Evolutionary conservation across 768 basidiomycete species (phyloP).

Genomic region (Neoboletus magnificus): DNA sequence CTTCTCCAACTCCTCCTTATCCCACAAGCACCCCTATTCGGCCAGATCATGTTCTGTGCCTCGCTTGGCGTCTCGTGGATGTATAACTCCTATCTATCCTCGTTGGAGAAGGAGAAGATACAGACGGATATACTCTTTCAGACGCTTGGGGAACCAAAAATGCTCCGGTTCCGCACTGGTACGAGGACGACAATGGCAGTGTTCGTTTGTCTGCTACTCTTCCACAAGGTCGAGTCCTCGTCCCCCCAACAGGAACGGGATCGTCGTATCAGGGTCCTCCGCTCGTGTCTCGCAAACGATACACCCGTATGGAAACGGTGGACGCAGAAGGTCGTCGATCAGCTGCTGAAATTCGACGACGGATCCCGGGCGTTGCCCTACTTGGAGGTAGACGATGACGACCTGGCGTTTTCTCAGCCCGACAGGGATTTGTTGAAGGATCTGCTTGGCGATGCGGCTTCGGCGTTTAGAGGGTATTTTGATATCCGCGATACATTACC

Average conservation of each 20-base stretch:
- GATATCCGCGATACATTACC: background rate
- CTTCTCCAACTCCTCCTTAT: conserved; percentile 33
- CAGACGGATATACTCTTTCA: conserved; percentile 16
- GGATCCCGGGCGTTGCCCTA: background rate
- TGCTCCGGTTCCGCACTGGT: conserved; percentile 13
- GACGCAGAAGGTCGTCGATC: conserved; percentile 18
- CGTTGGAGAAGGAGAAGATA: conserved; percentile 34
- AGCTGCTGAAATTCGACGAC: conserved; percentile 7
- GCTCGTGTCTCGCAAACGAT: conserved; percentile 18
- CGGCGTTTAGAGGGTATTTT: conserved; percentile 17
- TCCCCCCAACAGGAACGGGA: background rate
- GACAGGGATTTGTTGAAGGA: conserved; percentile 1
- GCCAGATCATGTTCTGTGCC: conserved; percentile 33
- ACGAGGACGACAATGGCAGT: conserved; percentile 24
- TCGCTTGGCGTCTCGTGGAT: conserved; percentile 33
- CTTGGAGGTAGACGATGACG: background rate
- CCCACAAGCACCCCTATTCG: conserved; percentile 33
- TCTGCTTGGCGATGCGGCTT: conserved; percentile 18
- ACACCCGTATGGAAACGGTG: conserved; percentile 25
- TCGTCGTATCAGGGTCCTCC: conserved; percentile 9
- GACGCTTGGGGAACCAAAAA: conserved; percentile 5
- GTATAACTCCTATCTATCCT: conserved; percentile 33
- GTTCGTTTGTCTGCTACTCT: conserved; percentile 24
- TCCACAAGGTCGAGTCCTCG: conserved; percentile 6
- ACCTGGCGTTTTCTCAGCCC: background rate